phyloP scores from a whole-genome alignment of 225 moss, liverwort and hornwort species.

The Sphagnum tenellum region DNA sequence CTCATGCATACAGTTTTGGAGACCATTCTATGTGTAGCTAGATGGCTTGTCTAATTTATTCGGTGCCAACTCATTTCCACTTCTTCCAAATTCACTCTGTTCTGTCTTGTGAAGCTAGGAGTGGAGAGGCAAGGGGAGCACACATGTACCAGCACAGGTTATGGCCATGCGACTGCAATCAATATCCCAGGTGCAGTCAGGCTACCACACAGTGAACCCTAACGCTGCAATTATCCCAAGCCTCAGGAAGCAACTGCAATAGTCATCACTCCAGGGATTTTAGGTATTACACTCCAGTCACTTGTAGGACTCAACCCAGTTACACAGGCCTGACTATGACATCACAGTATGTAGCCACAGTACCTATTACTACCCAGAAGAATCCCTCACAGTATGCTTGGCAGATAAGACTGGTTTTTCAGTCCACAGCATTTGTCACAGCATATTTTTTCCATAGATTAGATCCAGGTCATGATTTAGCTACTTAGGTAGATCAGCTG shows the following conservation, averaged over 20 bases:
- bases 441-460: conserved; percentile 61
- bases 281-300: conserved; percentile 50
- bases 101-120: conserved; percentile 63
- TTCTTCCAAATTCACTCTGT: too few species aligned
- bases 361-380: conserved; percentile 67
- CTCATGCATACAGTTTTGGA: too few species aligned
- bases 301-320: conserved; percentile 56
- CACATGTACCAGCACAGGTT: conserved; percentile 38
- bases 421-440: conserved; percentile 31
- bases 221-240: conserved; percentile 58
- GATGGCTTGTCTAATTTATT: too few species aligned
- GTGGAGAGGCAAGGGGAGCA: conserved; percentile 87
- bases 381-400: conserved; percentile 84
- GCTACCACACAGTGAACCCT: conserved; percentile 56
- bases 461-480: conserved; percentile 37
- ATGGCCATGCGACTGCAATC: conserved; percentile 53
- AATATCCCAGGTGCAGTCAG: conserved; percentile 62
- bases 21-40: too few species aligned
- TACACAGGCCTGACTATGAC: conserved; percentile 68
- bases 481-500: too few species aligned
- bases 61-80: too few species aligned
- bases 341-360: conserved; percentile 61
- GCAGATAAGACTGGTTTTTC: conserved; percentile 19
- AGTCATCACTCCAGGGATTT: conserved; percentile 60
- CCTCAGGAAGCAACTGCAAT: conserved; percentile 70